Conservation (phyloP, 352 stramenopile genomes). For the Phytophthora melonis region DNA sequence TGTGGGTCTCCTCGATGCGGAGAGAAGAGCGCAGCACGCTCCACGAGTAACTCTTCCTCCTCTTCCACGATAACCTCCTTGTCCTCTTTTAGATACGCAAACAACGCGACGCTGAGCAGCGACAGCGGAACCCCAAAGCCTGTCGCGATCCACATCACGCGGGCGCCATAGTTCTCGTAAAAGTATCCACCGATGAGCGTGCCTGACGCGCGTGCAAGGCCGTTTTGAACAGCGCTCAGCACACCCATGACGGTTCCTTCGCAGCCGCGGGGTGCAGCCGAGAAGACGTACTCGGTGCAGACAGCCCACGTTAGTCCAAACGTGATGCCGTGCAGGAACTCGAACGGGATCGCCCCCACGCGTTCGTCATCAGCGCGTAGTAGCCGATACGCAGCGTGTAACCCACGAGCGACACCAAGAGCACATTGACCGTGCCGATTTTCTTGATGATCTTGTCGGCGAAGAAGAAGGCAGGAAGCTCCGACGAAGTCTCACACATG, state of each 20-base stretch:
- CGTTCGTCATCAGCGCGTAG: conserved; percentile 79
- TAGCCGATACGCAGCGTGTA: conserved; percentile 72
- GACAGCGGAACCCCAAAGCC: conserved; percentile 71
- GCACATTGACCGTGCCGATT: conserved; percentile 71
- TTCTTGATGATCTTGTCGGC: conserved; percentile 72
- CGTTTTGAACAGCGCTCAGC: conserved; percentile 77
- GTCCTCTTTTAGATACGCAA: conserved; percentile 70
- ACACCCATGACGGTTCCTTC: conserved; percentile 80
- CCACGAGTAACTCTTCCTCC: conserved; percentile 25
- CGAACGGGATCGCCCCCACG: conserved; percentile 80
- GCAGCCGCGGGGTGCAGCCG: conserved; percentile 55
- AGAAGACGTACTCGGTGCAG: conserved; percentile 78
- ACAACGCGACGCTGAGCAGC: conserved; percentile 61
- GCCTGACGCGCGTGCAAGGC: conserved; percentile 59
- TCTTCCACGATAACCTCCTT: conserved; percentile 14
- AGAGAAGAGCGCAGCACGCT: conserved; percentile 33
- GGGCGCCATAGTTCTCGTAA: conserved; percentile 72
- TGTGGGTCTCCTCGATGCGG: conserved; percentile 35
- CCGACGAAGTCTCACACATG: conserved; percentile 76
- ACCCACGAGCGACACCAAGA: conserved; percentile 68
- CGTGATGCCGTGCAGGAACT: conserved; percentile 79
- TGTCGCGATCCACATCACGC: conserved; percentile 72
- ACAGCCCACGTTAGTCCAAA: conserved; percentile 77
- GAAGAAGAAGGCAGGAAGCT: conserved; percentile 84
- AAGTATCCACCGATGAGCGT: conserved; percentile 80